Evolutionary conservation across 1,284 basidiomycete species (phyloP), one percentile per base, ranked within the genome.

Genomic region (Marasmius fiardii): DNA sequence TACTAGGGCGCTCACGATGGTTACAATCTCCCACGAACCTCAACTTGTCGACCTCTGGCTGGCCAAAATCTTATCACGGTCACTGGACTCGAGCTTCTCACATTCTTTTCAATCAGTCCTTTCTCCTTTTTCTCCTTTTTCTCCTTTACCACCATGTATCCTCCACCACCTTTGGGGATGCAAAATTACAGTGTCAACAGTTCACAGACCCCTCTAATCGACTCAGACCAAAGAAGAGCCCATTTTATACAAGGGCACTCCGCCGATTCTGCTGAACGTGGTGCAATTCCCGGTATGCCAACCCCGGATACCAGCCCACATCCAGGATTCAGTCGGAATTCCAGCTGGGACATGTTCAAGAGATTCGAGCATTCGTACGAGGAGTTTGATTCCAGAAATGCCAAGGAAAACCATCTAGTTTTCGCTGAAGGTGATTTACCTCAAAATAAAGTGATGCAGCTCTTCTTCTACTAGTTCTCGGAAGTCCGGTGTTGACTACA

Each of bases 371-470:
- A 80, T 55, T 75, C 74, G n/a, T 84, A 82, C 60, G 79, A 83
- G 62, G 76, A 81, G 60, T 84, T 83, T 63, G 82, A 85, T 59
- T 61, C 80, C n/a, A 68, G 78, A 41, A 78, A 82, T 59, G 80
- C 81, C 35, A 79, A 71, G 60, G 68, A 82, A 60, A 62, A 71
- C 24, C 80, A 86, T 63, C 71, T 86, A 16, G 76, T 71, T 16
- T 84, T 81, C 63, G 84, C 84, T 26, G 81, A 86, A 52, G 83
- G 85, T n/a, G 85, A 88, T 65, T 60, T 81, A 12, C 82, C 84
- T 1, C 76, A 79, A 43, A 80, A 79, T 62, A 78, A 74, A 66
- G 84, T 81, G 60, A 56, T 63, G 63, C 37, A 20, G 4, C 8
- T 3, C 8, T 5, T 28, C 37, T 54, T 7, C 35, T 33, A 28